Evolutionary conservation across 441 rosid species (phyloP), one percentile per base, ranked within the genome.

Genomic region (Eutrema salsugineum): DNA sequence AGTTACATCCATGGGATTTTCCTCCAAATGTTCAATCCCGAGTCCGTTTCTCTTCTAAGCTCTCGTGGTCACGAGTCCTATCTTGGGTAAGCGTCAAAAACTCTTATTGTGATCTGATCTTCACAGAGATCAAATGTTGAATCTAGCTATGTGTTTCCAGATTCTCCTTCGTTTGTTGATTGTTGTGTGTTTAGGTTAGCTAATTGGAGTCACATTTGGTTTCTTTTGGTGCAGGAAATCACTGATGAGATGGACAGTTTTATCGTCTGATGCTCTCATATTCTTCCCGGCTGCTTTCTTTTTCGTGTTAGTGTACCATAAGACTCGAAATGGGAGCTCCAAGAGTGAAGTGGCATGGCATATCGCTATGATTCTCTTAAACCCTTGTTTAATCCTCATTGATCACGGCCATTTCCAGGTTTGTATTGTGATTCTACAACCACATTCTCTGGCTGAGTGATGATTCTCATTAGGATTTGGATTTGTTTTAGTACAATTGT

Each of bases 321-420:
- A 19, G n/a, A 58, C 39, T 62, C 54, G 54, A 56, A 59, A 24
- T 38, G 66, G 68, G 51, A 63, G 43, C 2, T 8, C 35, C 9
- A 58, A 28, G 47, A 80, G 80, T 61, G 85, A 87, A 62, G 78
- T 82, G 49, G 84, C 86, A 5, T 86, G 96, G 95, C 99, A 91
- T 57, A 81, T 87, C 56, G 83, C 86, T 5, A 69, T 86, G 66
- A 73, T 94, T 81, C 81, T 94, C 8, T 71, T 90, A 51, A 90
- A 87, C 79, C 99, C 97, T 9, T 90, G 95, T 69, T 70, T 88
- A 71, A 84, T 94, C 78, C 78, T 90, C 40, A 87, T 91, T 72
- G 99, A 91, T 77, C 97, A 91, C 46, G 97, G 97, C 24, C 99
- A 94, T 83, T 94, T 94, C 85, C 97, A 94, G 99, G 97, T 94